Base-by-base conservation (phyloP, 352 stramenopile genomes). In the Globisporangium recalcitrans region DNA sequence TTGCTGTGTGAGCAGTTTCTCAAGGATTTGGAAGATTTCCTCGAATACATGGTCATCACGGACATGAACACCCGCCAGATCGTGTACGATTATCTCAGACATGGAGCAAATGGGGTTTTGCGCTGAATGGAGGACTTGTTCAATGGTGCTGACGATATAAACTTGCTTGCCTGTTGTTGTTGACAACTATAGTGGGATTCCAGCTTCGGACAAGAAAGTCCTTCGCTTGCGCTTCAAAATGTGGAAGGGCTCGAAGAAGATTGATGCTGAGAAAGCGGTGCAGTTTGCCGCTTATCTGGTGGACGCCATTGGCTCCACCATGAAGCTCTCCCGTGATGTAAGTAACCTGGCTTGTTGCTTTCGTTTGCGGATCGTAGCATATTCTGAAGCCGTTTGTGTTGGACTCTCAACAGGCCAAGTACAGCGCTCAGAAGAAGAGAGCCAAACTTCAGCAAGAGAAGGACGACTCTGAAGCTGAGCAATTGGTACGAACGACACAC, bases 321-420 rank as follows among this genome's bases (percentile, higher is more conserved):
- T 91, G 55, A 93, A 93, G 67, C 74, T 93, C 31, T 87, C 83
- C 10, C 73, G 76, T 31, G 86, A 93, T 31, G 83, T 90, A 77
- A 49, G 75, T 67, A 14, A 8, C 13, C 16, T 40, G 6, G 9
- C 29, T 4, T 32, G 29, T 32, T 21, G 16, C 6, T 22, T 46
- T 21, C 2, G 21, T 4, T 11, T 46, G 16, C 38, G 38, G 9
- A 16, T n/a, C n/a, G n/a, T n/a, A n/a, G n/a, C n/a, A n/a, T n/a
- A 11, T 14, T 46, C 16, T 46, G 19, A 46, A 21, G 14, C 16
- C 21, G 38, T 46, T 46, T 21, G 14, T 58, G 29, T 47, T 61
- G 22, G 21, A 54, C 48, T 32, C 13, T 14, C 42, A 44, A 58
- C 64, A 93, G 83, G 72, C 83, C 9, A 91, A 93, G 70, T 73